Percentiles rank a stretch among this genome's conserved stretches.
These are phyloP conservation scores for Holtermannia corniformis DNA, from an alignment of 768 basidiomycete species.

Conservation along the genomic window DNA sequence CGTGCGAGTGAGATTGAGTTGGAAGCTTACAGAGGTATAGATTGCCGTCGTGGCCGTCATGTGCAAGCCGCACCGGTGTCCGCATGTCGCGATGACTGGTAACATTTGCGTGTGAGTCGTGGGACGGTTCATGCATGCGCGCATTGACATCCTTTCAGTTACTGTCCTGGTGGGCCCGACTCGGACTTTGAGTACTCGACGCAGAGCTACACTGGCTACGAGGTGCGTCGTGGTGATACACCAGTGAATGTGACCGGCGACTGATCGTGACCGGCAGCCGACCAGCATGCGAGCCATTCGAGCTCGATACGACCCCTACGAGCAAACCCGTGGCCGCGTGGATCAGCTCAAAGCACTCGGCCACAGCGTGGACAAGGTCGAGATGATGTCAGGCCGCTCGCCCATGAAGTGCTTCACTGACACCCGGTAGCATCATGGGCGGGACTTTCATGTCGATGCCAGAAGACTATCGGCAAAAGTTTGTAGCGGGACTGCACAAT, in stretches of 20 bases:
- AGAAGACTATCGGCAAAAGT: slow-evolving; percentile 85
- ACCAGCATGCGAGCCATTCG: slow-evolving; percentile 99
- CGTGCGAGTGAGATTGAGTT: not conserved
- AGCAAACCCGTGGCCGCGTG: slow-evolving; percentile 88
- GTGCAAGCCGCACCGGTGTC: slow-evolving; percentile 99
- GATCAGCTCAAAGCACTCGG: slow-evolving; percentile 94
- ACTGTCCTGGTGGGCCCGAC: slow-evolving; percentile 97
- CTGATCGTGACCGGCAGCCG: slow-evolving; percentile 65
- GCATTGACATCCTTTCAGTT: slow-evolving; percentile 46
- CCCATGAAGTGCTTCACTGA: not conserved
- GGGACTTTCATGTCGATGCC: slow-evolving; percentile 99
- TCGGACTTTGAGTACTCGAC: slow-evolving; percentile 99
- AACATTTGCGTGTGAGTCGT: slow-evolving; percentile 88
- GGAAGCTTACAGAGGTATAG: slow-evolving; percentile 43
- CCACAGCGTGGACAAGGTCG: slow-evolving; percentile 92
- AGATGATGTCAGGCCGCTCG: slow-evolving; percentile 39
- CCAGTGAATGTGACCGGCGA: not conserved
- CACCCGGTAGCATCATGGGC: slow-evolving; percentile 79
- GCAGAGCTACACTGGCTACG: slow-evolving; percentile 46
- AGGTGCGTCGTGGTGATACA: slow-evolving; percentile 20
- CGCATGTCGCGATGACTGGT: slow-evolving; percentile 99
- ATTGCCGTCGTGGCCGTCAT: slow-evolving; percentile 99
- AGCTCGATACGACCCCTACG: slow-evolving; percentile 92
- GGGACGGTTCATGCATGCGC: not conserved
- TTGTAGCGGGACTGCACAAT: slow-evolving; percentile 93